These are phyloP conservation scores for Cutaneotrichosporon sp. DNA, from an alignment of 1,284 basidiomycete species.

Conservation along the genomic window DNA sequence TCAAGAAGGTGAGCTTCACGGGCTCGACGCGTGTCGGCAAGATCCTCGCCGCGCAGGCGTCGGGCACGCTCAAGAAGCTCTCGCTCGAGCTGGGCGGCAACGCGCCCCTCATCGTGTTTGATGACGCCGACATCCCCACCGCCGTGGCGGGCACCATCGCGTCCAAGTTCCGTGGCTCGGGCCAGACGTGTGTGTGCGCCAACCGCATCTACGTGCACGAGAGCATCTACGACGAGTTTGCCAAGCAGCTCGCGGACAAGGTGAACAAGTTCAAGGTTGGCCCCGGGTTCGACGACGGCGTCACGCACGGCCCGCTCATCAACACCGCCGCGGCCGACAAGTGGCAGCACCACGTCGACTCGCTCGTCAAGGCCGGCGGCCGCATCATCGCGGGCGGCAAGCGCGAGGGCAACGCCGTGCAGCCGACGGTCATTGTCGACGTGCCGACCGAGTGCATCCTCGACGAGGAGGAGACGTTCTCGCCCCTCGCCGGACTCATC, in stretches of 20 bases:
- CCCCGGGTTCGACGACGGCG: constrained; percentile 76
- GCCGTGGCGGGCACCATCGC: constrained; percentile 88
- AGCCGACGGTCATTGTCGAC: constrained; percentile 85
- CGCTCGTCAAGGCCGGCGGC: constrained; percentile 80
- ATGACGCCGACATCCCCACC: constrained; percentile 90
- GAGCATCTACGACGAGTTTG: constrained; percentile 52
- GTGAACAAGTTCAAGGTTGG: constrained; percentile 91
- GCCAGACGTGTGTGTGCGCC: constrained; percentile 70
- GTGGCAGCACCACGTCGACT: constrained; percentile 81
- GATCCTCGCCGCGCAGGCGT: constrained; percentile 77
- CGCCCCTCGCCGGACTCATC: constrained; percentile 63
- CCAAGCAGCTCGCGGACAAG: constrained; percentile 46
- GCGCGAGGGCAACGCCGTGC: constrained; percentile 69
- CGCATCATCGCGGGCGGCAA: constrained; percentile 86
- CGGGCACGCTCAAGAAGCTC: constrained; percentile 87
- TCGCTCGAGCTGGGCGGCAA: constrained; percentile 66
- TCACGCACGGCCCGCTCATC: constrained; percentile 92
- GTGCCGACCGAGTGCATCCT: constrained; percentile 65
- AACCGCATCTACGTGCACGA: constrained; percentile 53
- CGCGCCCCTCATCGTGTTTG: constrained; percentile 68
- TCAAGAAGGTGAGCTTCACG: constrained; percentile 86
- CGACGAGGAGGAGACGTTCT: constrained; percentile 82
- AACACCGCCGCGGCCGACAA: constrained; percentile 84
- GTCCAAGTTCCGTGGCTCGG: constrained; percentile 89
- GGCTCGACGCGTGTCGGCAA: constrained; percentile 89